Conservation (phyloP, 805 yeast genomes). For the Pichia pseudocactophila region DNA sequence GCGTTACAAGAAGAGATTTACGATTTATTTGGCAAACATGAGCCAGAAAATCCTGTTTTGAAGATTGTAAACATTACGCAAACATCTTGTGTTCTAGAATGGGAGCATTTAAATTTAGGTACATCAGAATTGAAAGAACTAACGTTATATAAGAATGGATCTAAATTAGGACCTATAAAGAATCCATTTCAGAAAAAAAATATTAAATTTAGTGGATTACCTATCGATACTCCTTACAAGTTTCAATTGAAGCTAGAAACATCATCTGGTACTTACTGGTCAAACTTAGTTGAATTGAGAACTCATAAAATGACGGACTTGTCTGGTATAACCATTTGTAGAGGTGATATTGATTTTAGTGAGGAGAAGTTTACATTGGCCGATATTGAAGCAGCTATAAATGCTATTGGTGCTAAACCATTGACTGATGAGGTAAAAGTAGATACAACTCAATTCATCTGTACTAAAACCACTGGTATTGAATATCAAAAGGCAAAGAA, state of each 20-base stretch:
- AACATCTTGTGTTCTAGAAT: conserved; percentile 87
- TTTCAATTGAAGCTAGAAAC: conserved; percentile 79
- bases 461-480: conserved; percentile 57
- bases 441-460: conserved; percentile 92
- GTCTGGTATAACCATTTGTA: conserved; percentile 83
- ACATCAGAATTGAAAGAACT: conserved; percentile 72
- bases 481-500: conserved; percentile 70
- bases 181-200: conserved; percentile 69
- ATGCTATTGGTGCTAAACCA: conserved; percentile 75
- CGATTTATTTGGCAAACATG: conserved; percentile 58
- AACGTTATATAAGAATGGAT: conserved; percentile 64
- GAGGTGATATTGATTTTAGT: conserved; percentile 62
- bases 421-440: conserved; percentile 65
- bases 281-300: conserved; percentile 57
- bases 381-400: conserved; percentile 58
- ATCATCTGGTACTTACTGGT: conserved; percentile 76
- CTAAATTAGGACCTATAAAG: conserved; percentile 74
- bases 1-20: conserved; percentile 65
- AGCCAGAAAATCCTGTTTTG: conserved; percentile 66
- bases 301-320: conserved; percentile 97
- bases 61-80: conserved; percentile 76
- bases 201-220: conserved; percentile 84
- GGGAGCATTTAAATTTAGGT: conserved; percentile 84
- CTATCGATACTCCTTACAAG: conserved; percentile 72
- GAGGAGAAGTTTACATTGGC: conserved; percentile 38